Conservation (phyloP, 306 rosid genomes). For the Cucumis hystrix region DNA sequence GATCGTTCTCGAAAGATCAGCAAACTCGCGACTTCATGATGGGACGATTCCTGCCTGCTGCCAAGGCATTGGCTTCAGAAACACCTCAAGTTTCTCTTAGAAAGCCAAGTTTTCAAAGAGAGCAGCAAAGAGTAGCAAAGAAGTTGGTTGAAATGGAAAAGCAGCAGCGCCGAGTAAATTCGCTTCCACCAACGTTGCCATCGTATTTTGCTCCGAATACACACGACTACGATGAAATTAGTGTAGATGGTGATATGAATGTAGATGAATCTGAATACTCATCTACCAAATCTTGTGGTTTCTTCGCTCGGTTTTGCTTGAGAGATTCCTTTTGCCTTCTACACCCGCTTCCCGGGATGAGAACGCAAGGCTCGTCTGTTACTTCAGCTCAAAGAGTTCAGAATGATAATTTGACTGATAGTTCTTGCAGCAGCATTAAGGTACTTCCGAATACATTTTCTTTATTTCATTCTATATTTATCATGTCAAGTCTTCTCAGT, state of each 20-base stretch:
- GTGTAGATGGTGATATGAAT: conserved; percentile 24
- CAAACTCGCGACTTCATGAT: conserved; percentile 60
- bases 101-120: conserved; percentile 33
- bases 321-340: conserved; percentile 23
- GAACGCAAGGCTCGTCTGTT: conserved; percentile 16
- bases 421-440: conserved; percentile 19
- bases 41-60: conserved; percentile 80
- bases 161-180: conserved; percentile 14
- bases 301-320: conserved; percentile 37
- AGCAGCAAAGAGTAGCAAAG: conserved; percentile 33
- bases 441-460: background rate
- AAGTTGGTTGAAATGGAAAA: conserved; percentile 18
- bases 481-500: background rate
- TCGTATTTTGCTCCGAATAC: conserved; percentile 13
- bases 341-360: conserved; percentile 43
- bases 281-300: conserved; percentile 30
- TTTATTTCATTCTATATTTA: background rate
- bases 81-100: conserved; percentile 32
- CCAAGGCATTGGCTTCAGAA: conserved; percentile 66
- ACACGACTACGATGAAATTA: conserved; percentile 11
- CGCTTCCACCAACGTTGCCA: conserved; percentile 19
- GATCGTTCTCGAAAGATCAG: conserved; percentile 40
- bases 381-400: conserved; percentile 24
- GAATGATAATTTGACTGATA: conserved; percentile 21
- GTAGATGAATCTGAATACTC: conserved; percentile 18